phyloP scores from a whole-genome alignment of 306 rosid species.

The Cucurbita maxima region DNA sequence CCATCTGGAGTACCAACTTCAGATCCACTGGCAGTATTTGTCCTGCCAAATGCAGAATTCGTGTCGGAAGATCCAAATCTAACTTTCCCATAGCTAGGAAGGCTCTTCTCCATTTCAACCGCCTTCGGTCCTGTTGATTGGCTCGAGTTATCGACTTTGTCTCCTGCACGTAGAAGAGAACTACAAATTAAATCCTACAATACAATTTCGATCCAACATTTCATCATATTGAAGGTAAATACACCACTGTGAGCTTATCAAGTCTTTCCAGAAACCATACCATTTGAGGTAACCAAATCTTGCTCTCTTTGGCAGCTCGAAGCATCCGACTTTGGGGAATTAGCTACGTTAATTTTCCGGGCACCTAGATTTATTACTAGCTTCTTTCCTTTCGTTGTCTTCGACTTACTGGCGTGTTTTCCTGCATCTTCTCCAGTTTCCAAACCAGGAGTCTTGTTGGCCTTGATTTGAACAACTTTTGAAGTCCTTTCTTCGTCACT shows the following conservation, averaged over 20 bases:
- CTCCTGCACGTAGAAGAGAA: conserved; percentile 32
- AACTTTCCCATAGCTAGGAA: conserved; percentile 59
- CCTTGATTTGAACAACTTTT: conserved; percentile 61
- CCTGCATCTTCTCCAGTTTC: conserved; percentile 65
- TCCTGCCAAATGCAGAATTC: conserved; percentile 24
- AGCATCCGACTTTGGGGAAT: conserved; percentile 75
- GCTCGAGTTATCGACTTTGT: conserved; percentile 27
- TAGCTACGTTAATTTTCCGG: conserved; percentile 69
- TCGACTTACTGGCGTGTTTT: conserved; percentile 40
- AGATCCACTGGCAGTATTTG: conserved; percentile 32
- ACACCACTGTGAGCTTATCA: background rate
- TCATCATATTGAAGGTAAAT: background rate
- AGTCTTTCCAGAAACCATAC: conserved; percentile 19
- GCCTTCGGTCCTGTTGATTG: conserved; percentile 42
- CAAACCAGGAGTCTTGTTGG: conserved; percentile 35
- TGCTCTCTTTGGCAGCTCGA: conserved; percentile 75
- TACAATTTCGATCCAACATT: background rate
- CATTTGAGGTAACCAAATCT: conserved; percentile 39
- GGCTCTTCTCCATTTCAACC: conserved; percentile 53
- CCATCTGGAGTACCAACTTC: conserved; percentile 26
- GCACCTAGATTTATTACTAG: conserved; percentile 81
- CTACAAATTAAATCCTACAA: background rate
- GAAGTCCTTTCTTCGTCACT: conserved; percentile 71
- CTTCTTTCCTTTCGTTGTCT: conserved; percentile 69
- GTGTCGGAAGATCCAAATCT: conserved; percentile 38